Evolutionary conservation across 768 basidiomycete species (phyloP).

Genomic region (Lactifluus pinguis): DNA sequence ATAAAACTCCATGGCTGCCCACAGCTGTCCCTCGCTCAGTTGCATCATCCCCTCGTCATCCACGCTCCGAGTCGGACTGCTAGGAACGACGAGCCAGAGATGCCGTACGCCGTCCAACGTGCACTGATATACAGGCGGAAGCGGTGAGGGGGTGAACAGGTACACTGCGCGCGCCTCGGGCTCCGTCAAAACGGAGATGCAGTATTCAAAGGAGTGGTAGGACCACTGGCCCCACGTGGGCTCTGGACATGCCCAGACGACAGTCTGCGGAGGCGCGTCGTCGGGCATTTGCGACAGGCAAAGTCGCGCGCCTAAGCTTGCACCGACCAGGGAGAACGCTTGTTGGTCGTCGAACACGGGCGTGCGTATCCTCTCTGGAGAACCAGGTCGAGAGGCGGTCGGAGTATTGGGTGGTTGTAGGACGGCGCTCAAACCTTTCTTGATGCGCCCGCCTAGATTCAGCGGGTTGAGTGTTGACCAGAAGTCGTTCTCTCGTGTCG

Average conservation of each 20-base stretch:
- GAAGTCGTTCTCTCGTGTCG: background rate
- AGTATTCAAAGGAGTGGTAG: background rate
- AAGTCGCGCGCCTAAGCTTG: background rate
- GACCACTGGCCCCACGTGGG: conserved; percentile 7
- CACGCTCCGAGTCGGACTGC: background rate
- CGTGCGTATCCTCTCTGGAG: background rate
- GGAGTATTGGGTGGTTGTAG: background rate
- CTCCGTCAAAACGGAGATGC: conserved; percentile 8
- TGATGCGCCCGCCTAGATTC: background rate
- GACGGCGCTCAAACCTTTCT: background rate
- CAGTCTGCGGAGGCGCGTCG: background rate
- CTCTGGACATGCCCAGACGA: conserved; percentile 1
- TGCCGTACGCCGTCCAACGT: background rate
- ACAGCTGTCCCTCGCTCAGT: conserved; percentile 1
- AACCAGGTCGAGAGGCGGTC: background rate
- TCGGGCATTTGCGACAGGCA: background rate
- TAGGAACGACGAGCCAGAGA: conserved; percentile 9
- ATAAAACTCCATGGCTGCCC: background rate
- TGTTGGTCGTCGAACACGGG: background rate
- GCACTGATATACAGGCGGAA: conserved; percentile 2
- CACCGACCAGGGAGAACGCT: background rate
- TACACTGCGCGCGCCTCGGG: background rate
- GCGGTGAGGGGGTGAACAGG: background rate
- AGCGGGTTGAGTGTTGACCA: background rate
- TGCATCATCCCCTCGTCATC: background rate